Percentiles rank a stretch among this genome's conserved stretches.
These are phyloP conservation scores for Boechera retrofracta DNA, from an alignment of 345 rosid species.

Conservation along the genomic window DNA sequence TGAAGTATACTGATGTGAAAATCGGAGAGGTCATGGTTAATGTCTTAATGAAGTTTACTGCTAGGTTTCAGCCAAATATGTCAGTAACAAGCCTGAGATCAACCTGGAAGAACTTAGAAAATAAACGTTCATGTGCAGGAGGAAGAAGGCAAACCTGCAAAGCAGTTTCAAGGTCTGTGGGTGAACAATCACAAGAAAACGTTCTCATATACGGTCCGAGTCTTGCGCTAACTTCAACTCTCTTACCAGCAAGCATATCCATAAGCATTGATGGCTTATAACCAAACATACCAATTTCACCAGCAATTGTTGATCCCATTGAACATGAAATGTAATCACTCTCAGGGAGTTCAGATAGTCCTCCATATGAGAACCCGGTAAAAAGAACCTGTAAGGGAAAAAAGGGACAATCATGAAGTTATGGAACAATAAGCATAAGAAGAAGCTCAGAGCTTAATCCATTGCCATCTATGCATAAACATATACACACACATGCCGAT, in stretches of 20 bases:
- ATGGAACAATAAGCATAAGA: constrained; percentile 21
- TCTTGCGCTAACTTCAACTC: constrained; percentile 84
- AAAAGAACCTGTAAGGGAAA: constrained; percentile 70
- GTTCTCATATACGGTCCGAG: constrained; percentile 84
- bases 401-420: constrained; percentile 26
- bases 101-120: constrained; percentile 13
- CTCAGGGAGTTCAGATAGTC: constrained; percentile 88
- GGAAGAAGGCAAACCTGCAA: constrained; percentile 71
- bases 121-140: constrained; percentile 13
- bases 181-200: constrained; percentile 90
- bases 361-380: constrained; percentile 94
- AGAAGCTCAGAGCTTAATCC: constrained; percentile 11
- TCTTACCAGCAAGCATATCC: constrained; percentile 98
- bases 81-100: neutral
- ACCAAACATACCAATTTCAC: constrained; percentile 91
- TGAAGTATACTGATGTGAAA: constrained; percentile 11
- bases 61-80: constrained; percentile 15
- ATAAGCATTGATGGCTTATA: constrained; percentile 78
- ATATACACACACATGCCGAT: constrained; percentile 13
- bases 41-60: constrained; percentile 2
- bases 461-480: constrained; percentile 14
- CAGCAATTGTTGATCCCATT: constrained; percentile 89
- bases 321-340: constrained; percentile 78
- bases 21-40: constrained; percentile 16
- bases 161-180: constrained; percentile 87